Evolutionary conservation across 2,329 filamentous ascomycete species (phyloP), one percentile per base, ranked within the genome.

Genomic region (Colletotrichum sp.): DNA sequence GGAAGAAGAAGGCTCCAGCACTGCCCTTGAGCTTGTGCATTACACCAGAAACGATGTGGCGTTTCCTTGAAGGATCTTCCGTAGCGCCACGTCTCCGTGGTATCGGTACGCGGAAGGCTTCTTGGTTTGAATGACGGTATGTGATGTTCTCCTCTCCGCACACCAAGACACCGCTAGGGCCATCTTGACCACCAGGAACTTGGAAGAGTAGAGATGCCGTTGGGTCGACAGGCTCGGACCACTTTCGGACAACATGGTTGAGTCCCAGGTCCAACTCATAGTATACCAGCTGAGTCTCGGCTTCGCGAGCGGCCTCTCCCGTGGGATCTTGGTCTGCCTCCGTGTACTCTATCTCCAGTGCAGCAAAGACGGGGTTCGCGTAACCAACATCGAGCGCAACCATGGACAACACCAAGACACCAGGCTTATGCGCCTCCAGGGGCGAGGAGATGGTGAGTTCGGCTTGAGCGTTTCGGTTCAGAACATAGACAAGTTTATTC

Each of bases 401-500:
- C 80, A 99, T 89, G 34, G 95, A 94, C 80, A 98, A 95, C 28
- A 99, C 96, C 66, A 99, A 86, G 2, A 96, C 96, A 76, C 96
- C 95, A 15, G 95, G 93, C 84, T 97, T 98, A 86, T 99, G 96
- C 3, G 97, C 98, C 86, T 99, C 98, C 21, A 99, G 90, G 1
- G 97, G 97, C 16, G 97, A 99, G 7, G 97, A 99, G 67, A 99
- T 99, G 55, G 96, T 98, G 80, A 99, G 92, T 84, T 98, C 95
- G 21, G 96, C 96, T 85, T 99, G 95, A 5, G 96, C 92, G 86
- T 98, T 98, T 79, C 98, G 94, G 85, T 99, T 99, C 79, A 99
- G 90, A 81, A 99, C 96, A 86, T 99, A 99, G 79, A 99, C 97
- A 72, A 99, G 94, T 88, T 99, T 99, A 88, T 99, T 99, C 91